Evolutionary conservation across 163 green algal genomes (phyloP).

Genomic region (Chlamydomonas reinhardtii): DNA sequence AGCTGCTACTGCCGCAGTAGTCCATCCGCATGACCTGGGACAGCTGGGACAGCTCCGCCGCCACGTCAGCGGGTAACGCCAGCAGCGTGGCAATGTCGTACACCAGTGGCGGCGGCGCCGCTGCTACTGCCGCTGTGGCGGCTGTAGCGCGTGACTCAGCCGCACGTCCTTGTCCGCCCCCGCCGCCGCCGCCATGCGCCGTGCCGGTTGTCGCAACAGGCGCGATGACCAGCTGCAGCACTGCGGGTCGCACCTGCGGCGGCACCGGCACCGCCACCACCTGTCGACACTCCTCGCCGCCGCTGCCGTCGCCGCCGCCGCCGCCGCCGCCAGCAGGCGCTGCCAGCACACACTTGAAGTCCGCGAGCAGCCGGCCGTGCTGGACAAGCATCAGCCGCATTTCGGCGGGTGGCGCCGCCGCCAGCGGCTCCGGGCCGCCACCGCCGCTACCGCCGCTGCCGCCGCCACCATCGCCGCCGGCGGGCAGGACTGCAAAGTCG

Average conservation of each 20-base stretch:
- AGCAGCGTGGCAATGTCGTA: constrained; percentile 38
- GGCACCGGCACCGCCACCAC: constrained; percentile 25
- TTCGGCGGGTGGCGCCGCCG: no score
- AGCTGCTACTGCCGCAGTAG: not conserved
- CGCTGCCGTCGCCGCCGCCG: no score
- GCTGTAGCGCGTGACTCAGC: no score
- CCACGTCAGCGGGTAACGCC: constrained; percentile 1
- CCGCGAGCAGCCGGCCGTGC: constrained; percentile 9
- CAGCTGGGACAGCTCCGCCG: constrained; percentile 11
- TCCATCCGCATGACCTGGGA: constrained; percentile 30
- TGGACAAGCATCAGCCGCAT: constrained; percentile 31
- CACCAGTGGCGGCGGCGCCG: not conserved
- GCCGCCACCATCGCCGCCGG: no score
- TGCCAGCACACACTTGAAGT: constrained; percentile 15
- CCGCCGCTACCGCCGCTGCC: no score
- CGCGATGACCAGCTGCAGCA: constrained; percentile 27
- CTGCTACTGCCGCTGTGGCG: not conserved
- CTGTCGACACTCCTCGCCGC: not conserved
- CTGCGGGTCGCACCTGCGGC: constrained; percentile 7
- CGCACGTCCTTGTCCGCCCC: no score
- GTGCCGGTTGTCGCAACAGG: no score
- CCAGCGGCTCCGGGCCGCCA: no score
- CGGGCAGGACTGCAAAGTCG: no score
- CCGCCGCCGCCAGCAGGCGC: no score
- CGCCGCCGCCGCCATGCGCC: no score